A percentile compares a stretch with the other conserved stretches of the same genome.
These are phyloP conservation scores for Penstemon eatonii DNA, from an alignment of 257 asterid species.

Conservation along the genomic window DNA sequence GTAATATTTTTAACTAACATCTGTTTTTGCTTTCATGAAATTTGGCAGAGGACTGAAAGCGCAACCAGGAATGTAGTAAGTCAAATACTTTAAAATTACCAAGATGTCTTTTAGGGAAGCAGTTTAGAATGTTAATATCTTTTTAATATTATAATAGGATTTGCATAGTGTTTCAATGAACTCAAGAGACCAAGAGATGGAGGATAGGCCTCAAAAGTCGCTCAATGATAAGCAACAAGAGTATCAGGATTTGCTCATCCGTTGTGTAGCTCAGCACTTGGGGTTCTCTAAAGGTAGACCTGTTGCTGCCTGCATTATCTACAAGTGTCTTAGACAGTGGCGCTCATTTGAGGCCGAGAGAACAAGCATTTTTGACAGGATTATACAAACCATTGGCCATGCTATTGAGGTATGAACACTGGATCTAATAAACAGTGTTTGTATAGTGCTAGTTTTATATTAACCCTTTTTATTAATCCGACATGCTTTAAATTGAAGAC, in stretches of 20 bases:
- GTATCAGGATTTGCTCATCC: constrained; percentile 90
- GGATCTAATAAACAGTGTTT: not conserved
- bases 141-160: constrained; percentile 48
- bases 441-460: constrained; percentile 12
- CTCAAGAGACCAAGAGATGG: constrained; percentile 63
- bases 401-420: constrained; percentile 82
- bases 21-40: constrained; percentile 29
- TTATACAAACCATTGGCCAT: constrained; percentile 93
- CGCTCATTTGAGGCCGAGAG: constrained; percentile 90
- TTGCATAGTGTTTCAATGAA: constrained; percentile 73
- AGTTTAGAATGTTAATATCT: constrained; percentile 24
- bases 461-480: constrained; percentile 17
- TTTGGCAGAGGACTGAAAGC: constrained; percentile 78
- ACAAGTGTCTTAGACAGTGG: constrained; percentile 95
- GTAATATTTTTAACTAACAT: constrained; percentile 35
- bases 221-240: constrained; percentile 93
- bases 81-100: constrained; percentile 28
- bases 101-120: constrained; percentile 11
- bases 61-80: constrained; percentile 54
- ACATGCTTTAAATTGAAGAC: constrained; percentile 45
- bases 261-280: constrained; percentile 86
- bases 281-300: constrained; percentile 90
- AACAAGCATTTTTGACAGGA: constrained; percentile 92
- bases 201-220: constrained; percentile 87
- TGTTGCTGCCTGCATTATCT: constrained; percentile 87